Evolutionary conservation across 2,329 filamentous ascomycete genomes (phyloP), one percentile per base, ranked within the genome.

Genomic region (Raffaelea ambrosiae): DNA sequence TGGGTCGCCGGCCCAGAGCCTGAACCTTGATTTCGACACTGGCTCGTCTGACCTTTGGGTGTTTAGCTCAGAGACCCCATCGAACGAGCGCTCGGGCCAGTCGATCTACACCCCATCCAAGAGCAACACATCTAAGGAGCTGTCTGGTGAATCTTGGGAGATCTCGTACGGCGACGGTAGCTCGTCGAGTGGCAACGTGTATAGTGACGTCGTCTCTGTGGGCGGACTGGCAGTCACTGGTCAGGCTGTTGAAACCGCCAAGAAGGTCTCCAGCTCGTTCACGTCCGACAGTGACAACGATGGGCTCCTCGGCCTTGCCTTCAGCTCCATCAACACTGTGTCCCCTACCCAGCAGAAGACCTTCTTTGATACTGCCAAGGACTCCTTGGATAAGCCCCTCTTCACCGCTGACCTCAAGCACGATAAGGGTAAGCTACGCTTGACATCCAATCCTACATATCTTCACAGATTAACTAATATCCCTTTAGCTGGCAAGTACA

Each of bases 331-430:
- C 44, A 65, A 65, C 58, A 55, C 56, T 2, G 59, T 59, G 22
- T 26, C 22, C 14, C 61, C 62, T 7, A 49, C 14, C 7, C 4
- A 43, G 43, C 59, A 61, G 48, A 51, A 50, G 39, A 65, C 62
- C 40, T 64, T 59, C 39, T 65, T 69, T 22, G 66, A 68, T 43
- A 69, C 67, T 33, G 60, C 63, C 38, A 54, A 53, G 47, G 21
- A 46, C 19, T 49, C 49, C 29, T 55, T 66, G 1, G 59, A 58
- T n/a, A 44, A 51, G 31, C 74, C 73, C 11, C 60, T 84, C 38
- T 83, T 83, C 61, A 77, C 79, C 10, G 77, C 73, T 40, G 62
- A 67, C 48, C 51, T 67, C 26, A 64, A 57, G 53, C 55, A 61
- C 47, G 47, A 49, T 16, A 23, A 21, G 3, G 42, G 50, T 52